Evolutionary conservation across 116 monocot species (phyloP).

Genomic region (Iris pallida): DNA sequence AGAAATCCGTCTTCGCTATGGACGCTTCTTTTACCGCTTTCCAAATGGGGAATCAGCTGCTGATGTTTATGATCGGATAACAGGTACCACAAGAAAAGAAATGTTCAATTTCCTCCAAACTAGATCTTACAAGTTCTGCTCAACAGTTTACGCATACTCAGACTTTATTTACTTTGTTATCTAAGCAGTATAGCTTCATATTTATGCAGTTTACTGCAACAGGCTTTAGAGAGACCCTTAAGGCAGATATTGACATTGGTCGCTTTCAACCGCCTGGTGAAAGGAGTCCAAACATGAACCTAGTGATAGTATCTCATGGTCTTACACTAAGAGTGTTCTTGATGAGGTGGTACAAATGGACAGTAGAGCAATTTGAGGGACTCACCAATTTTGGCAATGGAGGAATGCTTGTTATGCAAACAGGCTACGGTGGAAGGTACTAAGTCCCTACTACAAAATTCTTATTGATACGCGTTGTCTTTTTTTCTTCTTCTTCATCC

Average conservation of each 20-base stretch:
- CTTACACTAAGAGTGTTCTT: constrained; percentile 83
- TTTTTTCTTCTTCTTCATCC: not conserved
- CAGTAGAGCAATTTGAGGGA: constrained; percentile 92
- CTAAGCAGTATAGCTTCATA: constrained; percentile 37
- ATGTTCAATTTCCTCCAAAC: not conserved
- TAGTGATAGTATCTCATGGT: constrained; percentile 90
- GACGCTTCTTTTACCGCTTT: constrained; percentile 94
- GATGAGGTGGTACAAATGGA: constrained; percentile 99
- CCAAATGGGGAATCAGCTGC: constrained; percentile 98
- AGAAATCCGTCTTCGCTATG: constrained; percentile 69
- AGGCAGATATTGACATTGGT: constrained; percentile 92
- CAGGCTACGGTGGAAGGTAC: constrained; percentile 86
- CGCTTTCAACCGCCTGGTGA: constrained; percentile 86
- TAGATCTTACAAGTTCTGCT: too few species aligned
- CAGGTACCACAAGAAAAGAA: constrained; percentile 39
- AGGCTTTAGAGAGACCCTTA: constrained; percentile 95
- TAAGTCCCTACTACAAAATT: not conserved
- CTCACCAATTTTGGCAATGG: constrained; percentile 82
- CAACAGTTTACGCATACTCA: not conserved
- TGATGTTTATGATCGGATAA: constrained; percentile 95
- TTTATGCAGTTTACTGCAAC: constrained; percentile 80
- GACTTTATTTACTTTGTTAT: not conserved
- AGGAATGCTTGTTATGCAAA: constrained; percentile 93
- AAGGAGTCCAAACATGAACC: constrained; percentile 78
- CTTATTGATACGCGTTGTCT: not conserved